Percentiles rank a stretch among this genome's conserved stretches.
Conservation (phyloP, 148 eudicot species). For the Camellia lanceoleosa region DNA sequence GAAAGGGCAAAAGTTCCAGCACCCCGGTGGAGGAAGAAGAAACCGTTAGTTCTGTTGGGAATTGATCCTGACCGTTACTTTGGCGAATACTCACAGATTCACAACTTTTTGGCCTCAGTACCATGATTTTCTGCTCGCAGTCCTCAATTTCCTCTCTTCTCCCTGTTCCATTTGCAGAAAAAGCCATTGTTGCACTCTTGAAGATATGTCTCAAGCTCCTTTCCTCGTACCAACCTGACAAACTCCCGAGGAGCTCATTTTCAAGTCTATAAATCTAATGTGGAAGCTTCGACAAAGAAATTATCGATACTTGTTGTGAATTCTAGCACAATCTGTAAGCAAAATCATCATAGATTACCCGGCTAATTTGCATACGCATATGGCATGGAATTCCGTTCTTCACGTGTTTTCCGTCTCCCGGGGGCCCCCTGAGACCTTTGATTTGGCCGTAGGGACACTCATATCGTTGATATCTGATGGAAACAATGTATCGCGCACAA, state of each 20-base stretch:
- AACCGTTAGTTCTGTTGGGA: constrained; percentile 93
- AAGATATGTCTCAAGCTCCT: constrained; percentile 57
- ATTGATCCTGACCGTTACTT: constrained; percentile 39
- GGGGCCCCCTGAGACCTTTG: constrained; percentile 72
- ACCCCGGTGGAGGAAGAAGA: constrained; percentile 93
- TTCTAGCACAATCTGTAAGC: constrained; percentile 44
- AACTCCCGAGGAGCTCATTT: constrained; percentile 65
- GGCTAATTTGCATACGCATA: constrained; percentile 49
- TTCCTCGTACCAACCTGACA: constrained; percentile 47
- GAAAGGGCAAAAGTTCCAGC: constrained; percentile 89
- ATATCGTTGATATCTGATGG: constrained; percentile 52
- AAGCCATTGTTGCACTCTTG: constrained; percentile 51
- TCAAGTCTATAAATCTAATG: constrained; percentile 76
- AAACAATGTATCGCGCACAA: constrained; percentile 36
- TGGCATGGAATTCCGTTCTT: constrained; percentile 79
- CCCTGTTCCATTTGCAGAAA: constrained; percentile 78
- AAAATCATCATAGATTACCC: constrained; percentile 56
- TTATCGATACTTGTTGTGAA: constrained; percentile 68
- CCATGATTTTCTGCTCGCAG: constrained; percentile 59
- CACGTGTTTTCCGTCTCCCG: constrained; percentile 65
- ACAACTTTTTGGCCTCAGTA: constrained; percentile 69
- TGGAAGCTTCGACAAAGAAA: constrained; percentile 77
- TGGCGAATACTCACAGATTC: constrained; percentile 52
- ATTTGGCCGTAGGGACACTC: constrained; percentile 60
- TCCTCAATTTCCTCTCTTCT: constrained; percentile 75